Base-by-base conservation (phyloP, 208 protist genomes). In the Acanthamoeba sp. region DNA sequence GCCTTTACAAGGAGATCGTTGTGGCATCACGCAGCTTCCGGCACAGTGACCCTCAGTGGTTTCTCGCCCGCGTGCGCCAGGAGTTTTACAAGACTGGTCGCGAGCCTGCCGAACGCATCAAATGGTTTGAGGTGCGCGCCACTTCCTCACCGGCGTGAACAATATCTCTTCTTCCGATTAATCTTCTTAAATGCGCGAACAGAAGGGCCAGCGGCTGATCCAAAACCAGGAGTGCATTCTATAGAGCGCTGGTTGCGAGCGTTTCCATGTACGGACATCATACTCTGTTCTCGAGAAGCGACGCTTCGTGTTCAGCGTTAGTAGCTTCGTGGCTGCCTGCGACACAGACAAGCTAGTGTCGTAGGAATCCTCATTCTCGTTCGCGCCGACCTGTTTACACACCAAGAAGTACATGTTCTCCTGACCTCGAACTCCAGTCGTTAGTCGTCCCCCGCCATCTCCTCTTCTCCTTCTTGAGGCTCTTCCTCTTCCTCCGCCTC, bases 41-140 rank as follows among this genome's bases (percentile, higher is more conserved):
- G 7, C 34, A 62, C 24, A 90, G 82, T 24, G 82, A 90, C 45
- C 82, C 82, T 4, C 32, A 66, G 29, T 90, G 45, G 52, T 90
- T 90, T 32, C 45, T 90, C 22, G 29, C 27, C 34, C 82, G 82
- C 22, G 20, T 90, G 27, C 42, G 82, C 50, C 82, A 90, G 29
- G 82, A 90, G 42, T 90, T 90, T 45, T 45, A 66, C 82, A 90
- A 90, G 52, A 55, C 36, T 9, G 38, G 66, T 29, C 82, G 42
- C 82, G 34, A 34, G 6, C 45, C 82, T 29, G 34, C 42, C 20
- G 82, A 90, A 27, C 45, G 55, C 14, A 27, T 62, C 27, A 90
- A 90, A 34, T 69, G 32, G 52, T 90, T 90, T 36, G 50, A 90
- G 82, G 82, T 90, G 22, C 73, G 34, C 12, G 64, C 20, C 1